Conservation (phyloP, 2,329 filamentous ascomycete genomes). For the Alternaria infectoria region DNA sequence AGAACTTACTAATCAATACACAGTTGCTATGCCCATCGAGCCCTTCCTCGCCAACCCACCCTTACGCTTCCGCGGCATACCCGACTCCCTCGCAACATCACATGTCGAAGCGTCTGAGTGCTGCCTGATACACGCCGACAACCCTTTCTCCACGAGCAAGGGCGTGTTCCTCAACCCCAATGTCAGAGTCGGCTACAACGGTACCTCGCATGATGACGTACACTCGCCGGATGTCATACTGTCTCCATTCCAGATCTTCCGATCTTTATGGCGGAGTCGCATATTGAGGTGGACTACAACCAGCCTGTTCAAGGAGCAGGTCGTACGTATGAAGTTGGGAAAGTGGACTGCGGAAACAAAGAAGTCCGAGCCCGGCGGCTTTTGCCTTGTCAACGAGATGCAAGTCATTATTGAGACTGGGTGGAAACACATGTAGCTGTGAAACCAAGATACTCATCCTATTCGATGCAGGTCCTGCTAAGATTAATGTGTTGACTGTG, state of each 20-base stretch:
- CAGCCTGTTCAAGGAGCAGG: slow-evolving; percentile 14
- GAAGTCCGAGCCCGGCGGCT: slow-evolving; percentile 33
- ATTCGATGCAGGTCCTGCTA: not conserved
- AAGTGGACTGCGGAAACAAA: slow-evolving; percentile 14
- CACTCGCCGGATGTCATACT: slow-evolving; percentile 11
- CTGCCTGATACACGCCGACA: slow-evolving; percentile 78
- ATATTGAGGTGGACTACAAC: slow-evolving; percentile 16
- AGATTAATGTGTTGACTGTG: not conserved
- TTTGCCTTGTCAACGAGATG: slow-evolving; percentile 50
- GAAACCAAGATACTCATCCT: not conserved
- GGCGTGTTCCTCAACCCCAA: slow-evolving; percentile 74
- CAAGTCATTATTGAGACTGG: slow-evolving; percentile 45
- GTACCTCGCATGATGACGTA: slow-evolving; percentile 30
- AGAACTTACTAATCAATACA: slow-evolving; percentile 15
- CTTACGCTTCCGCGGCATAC: slow-evolving; percentile 68
- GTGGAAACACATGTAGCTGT: slow-evolving; percentile 44
- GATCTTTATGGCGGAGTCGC: slow-evolving; percentile 18
- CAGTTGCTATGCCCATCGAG: slow-evolving; percentile 35
- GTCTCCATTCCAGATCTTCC: slow-evolving; percentile 16
- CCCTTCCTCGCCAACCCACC: slow-evolving; percentile 35
- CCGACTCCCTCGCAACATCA: slow-evolving; percentile 63
- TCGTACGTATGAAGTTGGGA: slow-evolving; percentile 11
- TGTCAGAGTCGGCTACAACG: slow-evolving; percentile 71
- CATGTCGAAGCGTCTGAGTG: slow-evolving; percentile 81
- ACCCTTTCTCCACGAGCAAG: slow-evolving; percentile 58